Evolutionary conservation across 768 basidiomycete genomes (phyloP), one percentile per base, ranked within the genome.

Genomic region (Tulasnella sp.): DNA sequence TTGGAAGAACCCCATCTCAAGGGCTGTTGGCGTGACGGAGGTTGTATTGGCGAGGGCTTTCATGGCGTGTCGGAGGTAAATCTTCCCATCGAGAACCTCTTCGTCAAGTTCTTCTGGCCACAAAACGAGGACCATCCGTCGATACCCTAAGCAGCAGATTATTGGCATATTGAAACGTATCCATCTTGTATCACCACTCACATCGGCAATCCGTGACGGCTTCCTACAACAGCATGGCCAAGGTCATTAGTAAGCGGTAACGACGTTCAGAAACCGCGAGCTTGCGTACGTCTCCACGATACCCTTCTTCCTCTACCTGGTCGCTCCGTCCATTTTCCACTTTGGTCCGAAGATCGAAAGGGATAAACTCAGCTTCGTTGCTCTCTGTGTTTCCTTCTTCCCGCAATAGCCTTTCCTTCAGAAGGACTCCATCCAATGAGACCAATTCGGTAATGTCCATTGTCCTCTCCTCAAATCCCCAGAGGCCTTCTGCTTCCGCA

Each of bases 281-380:
- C 5, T 17, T 12, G 16, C 42, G 16, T 67, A 83, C 84, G 76
- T 83, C 82, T 16, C 81, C 82, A 76, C 78, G 78, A 72, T 83
- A 84, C 26, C 82, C 81, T 65, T 82, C 82, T 64, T 82, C 83
- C 2, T 83, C 79, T 19, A 76, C 75, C 3, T 80, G 76, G 71
- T 83, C 81, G 6, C 82, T 82, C 12, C 69, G 67, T 7, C 41
- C 67, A 34, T 76, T 79, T 39, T 82, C 78, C 74, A 83, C 29
- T 6, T 7, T 19, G 4, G 4, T 9, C 26, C 32, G 37, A 4
- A 47, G n/a, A 22, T 69, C 47, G 8, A 12, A 44, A 5, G 66
- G 66, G 17, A 67, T 67, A 17, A 37, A 34, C 40, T 67, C 66
- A 17, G 12, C 32, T 11, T 14, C 40, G 19, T 77, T 74, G 72